Base-by-base conservation (phyloP, 495 filamentous ascomycete species). In the Lepraria neglecta region DNA sequence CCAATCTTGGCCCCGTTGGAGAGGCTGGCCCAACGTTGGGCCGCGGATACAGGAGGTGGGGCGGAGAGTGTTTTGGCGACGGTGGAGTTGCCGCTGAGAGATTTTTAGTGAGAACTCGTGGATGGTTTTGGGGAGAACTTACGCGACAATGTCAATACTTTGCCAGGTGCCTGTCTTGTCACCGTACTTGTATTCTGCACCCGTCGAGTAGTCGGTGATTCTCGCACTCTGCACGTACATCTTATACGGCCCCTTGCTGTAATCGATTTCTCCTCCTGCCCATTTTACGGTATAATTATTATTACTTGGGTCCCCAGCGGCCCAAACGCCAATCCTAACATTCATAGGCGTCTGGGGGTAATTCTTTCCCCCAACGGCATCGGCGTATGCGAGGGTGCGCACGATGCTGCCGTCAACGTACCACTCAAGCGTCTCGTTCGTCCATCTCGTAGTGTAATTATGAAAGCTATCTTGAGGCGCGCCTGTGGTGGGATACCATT, bases 391-490 rank as follows among this genome's bases (percentile, higher is more conserved):
- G 30, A 96, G 74, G 2, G 86, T 87, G 50, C 94, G 84, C 50
- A 92, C 80, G 21, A 85, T 74, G 1, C 72, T 74, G 44, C 84
- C 85, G 65, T 91, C 90, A 60, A 96, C 84, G 67, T 80, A 84
- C 92, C 94, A 98, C 43, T 89, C 76, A 50, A 95, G 81, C 64
- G 83, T 81, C 31, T 87, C 79, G 6, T 82, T 67, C 7, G 85
- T 89, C 94, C 94, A 98, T 72, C 91, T 84, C 64, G 95, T 84
- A n/a, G 84, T 88, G 74, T 97, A 98, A 60, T 85, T 96, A 76
- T 94, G 84, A 71, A 85, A 96, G 3, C 80, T 73, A 33, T 73
- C 78, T 64, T 90, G 84, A 69, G 84, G 84, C 9, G 30, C 15
- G 3, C 24, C 24, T 24, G 21, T 12, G 30, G 33, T 77, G 17